Conservation (phyloP, 2,329 filamentous ascomycete genomes). For the Penicillium polonicum region DNA sequence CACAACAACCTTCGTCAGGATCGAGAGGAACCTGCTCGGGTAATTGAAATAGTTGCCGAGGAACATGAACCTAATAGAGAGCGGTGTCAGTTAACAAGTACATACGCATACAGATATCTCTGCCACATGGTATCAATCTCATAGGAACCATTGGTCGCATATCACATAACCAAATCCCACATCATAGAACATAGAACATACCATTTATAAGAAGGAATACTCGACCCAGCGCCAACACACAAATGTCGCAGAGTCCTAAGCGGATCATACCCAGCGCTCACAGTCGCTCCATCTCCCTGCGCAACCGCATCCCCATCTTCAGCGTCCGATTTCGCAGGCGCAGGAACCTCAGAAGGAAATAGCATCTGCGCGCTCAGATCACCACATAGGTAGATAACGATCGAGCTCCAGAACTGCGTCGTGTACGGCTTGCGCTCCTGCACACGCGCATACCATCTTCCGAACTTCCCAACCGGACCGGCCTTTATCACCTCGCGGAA, state of each 20-base stretch:
- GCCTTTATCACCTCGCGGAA: constrained; percentile 33
- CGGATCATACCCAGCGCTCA: constrained; percentile 58
- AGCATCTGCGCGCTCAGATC: constrained; percentile 77
- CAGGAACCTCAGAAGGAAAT: constrained; percentile 38
- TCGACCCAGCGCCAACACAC: constrained; percentile 68
- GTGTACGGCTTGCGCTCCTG: constrained; percentile 71
- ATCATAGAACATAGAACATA: constrained; percentile 42
- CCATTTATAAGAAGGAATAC: constrained; percentile 82
- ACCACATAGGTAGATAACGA: constrained; percentile 76
- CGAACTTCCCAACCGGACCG: constrained; percentile 36
- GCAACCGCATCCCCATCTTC: constrained; percentile 40
- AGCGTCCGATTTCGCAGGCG: constrained; percentile 25
- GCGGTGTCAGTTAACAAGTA: background rate
- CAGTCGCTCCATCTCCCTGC: constrained; percentile 23
- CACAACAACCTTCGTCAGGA: constrained; percentile 73
- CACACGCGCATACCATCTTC: constrained; percentile 61
- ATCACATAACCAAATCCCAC: background rate
- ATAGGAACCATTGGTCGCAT: background rate
- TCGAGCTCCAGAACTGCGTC: constrained; percentile 74
- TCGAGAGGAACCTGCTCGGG: constrained; percentile 65
- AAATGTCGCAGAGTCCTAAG: constrained; percentile 69
- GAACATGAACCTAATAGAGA: constrained; percentile 66
- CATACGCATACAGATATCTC: background rate
- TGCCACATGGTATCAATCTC: background rate
- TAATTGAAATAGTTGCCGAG: constrained; percentile 83